Conservation (phyloP, 208 protist species). For the Naegleria fowleri region DNA sequence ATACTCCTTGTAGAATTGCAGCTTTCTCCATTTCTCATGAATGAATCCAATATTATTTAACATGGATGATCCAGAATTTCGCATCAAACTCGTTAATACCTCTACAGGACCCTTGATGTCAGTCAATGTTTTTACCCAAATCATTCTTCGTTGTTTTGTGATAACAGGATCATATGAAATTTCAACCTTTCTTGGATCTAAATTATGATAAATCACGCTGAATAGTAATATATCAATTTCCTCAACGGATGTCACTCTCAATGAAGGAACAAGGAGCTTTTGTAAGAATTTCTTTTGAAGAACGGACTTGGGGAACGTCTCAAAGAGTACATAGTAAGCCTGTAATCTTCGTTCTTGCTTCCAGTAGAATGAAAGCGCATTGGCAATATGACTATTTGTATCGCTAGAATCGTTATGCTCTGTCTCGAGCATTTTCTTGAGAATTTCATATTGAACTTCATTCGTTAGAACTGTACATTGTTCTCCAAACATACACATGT, state of each 20-base stretch:
- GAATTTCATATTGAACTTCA: neutral
- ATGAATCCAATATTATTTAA: neutral
- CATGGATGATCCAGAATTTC: neutral
- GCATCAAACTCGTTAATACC: neutral
- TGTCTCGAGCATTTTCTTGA: neutral
- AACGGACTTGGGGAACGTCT: neutral
- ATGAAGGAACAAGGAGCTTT: neutral
- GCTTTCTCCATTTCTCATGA: neutral
- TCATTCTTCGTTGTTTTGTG: neutral
- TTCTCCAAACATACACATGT: neutral
- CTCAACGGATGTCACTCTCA: neutral
- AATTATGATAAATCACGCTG: neutral
- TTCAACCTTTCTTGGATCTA: neutral
- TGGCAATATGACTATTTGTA: neutral
- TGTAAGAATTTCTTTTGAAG: neutral
- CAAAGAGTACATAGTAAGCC: slow-evolving; percentile 6
- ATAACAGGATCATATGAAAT: neutral
- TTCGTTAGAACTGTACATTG: neutral
- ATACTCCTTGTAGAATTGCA: neutral
- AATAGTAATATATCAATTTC: slow-evolving; percentile 13
- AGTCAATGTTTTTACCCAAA: neutral
- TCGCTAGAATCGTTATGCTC: neutral
- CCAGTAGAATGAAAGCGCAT: neutral
- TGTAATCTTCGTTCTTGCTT: slow-evolving; percentile 10
- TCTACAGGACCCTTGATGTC: neutral